Evolutionary conservation across 1,139 yeast genomes (phyloP).

Genomic region (Nadsonia commutata): DNA sequence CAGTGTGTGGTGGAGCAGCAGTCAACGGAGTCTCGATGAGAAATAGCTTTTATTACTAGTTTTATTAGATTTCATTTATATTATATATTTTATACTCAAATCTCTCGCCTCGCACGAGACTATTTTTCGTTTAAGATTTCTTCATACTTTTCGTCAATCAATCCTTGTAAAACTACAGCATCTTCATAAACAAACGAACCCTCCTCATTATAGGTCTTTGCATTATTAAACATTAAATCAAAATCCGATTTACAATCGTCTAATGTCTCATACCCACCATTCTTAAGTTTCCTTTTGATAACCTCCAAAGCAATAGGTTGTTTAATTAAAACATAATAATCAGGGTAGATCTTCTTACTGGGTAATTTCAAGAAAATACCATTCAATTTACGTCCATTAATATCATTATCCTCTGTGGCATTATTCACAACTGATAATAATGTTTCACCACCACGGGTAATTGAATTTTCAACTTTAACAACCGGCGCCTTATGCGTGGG

Average conservation of each 20-base stretch:
- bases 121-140: too few species aligned
- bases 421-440: not conserved
- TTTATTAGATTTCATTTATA: too few species aligned
- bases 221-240: conserved; percentile 68
- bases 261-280: conserved; percentile 36
- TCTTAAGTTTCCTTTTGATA: conserved; percentile 27
- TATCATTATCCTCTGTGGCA: conserved; percentile 10
- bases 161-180: conserved; percentile 45
- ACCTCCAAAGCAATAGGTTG: conserved; percentile 69
- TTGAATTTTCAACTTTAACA: not conserved
- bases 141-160: too few species aligned
- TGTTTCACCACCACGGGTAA: not conserved
- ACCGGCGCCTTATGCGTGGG: too few species aligned
- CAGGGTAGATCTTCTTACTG: conserved; percentile 57
- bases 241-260: conserved; percentile 58
- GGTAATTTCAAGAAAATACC: conserved; percentile 57
- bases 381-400: conserved; percentile 21
- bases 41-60: too few species aligned
- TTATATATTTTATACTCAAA: too few species aligned
- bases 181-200: conserved; percentile 74
- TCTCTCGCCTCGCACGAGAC: too few species aligned
- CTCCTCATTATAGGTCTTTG: conserved; percentile 77
- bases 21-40: too few species aligned
- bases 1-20: too few species aligned
- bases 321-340: conserved; percentile 66